Base-by-base conservation (phyloP, 768 basidiomycete genomes). In the Calocera viscosa region DNA sequence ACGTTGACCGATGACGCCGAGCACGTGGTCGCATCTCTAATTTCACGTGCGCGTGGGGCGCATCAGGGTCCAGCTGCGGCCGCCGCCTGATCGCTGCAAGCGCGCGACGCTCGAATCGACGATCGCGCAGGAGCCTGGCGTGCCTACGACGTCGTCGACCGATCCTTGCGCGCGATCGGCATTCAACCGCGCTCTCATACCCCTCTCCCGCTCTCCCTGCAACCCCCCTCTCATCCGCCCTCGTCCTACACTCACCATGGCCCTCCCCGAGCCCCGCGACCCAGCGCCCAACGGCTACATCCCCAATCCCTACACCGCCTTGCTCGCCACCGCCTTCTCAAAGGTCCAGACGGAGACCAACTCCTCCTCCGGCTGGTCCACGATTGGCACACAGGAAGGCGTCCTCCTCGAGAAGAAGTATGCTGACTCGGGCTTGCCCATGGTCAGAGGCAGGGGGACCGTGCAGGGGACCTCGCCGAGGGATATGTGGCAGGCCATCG, bases 281-380 rank as follows among this genome's bases (percentile, higher is more conserved):
- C 65, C 34, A 1, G 28, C 65, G 43, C 64, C 65, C 34, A n/a
- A 28, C 49, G 17, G 66, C 35, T 33, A 47, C 63, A 7, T 47
- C 64, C 34, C 28, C 28, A 32, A 64, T 64, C 66, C 63, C 49
- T 53, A 63, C 64, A 17, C 64, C 66, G 35, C 64, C 63, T 34
- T 69, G 39, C 35, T 60, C 64, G 53, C 65, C 49, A 12, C 64
- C 35, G 66, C 71, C 47, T n/a, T 68, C 7, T 63, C 38, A 10
- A 69, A 69, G 53, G 53, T 71, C 41, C 7, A 69, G 47, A 65
- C 34, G 12, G 68, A 71, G 34, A 65, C 67, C 16, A 65, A 47
- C 22, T 72, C 71, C 53, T 67, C 53, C 47, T 33, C 71, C 66
- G 66, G 69, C 24, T 60, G 70, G 71, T 47, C 64, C 39, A 65